These are phyloP conservation scores for Vachellia pachyceras DNA, from an alignment of 306 rosid species.

Conservation along the genomic window DNA sequence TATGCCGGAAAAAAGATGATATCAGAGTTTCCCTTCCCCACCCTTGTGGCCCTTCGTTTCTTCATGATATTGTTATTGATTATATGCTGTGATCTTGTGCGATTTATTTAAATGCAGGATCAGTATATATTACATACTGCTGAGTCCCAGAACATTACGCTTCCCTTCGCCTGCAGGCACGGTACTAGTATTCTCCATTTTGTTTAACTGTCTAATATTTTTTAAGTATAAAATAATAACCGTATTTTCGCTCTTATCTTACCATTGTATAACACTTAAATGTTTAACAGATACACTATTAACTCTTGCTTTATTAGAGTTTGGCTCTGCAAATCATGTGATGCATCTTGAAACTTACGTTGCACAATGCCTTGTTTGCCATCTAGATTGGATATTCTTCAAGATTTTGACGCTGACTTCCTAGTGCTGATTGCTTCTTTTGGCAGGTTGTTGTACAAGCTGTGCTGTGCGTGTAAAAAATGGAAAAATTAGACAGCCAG, in stretches of 20 bases:
- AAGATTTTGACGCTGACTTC: conserved; percentile 29
- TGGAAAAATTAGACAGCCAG: conserved; percentile 91
- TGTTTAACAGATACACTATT: background rate
- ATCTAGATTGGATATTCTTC: conserved; percentile 19
- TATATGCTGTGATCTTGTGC: background rate
- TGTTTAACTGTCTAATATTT: background rate
- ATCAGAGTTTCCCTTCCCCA: background rate
- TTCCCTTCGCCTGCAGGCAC: conserved; percentile 99
- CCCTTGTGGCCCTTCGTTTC: background rate
- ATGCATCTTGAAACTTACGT: conserved; percentile 19
- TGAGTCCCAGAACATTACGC: conserved; percentile 79
- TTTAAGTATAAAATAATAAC: background rate
- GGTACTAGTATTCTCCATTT: conserved; percentile 64
- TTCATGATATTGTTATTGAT: background rate
- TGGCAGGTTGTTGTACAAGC: conserved; percentile 97
- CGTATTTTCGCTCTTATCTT: background rate
- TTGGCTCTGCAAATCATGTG: conserved; percentile 14
- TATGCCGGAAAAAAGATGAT: background rate
- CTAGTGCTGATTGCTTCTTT: conserved; percentile 7
- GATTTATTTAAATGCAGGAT: conserved; percentile 64
- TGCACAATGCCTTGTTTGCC: background rate
- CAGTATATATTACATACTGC: conserved; percentile 96
- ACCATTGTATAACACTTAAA: background rate
- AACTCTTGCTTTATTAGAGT: conserved; percentile 11
- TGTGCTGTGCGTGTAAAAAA: conserved; percentile 94